A percentile compares a stretch with the other conserved stretches of the same genome.
These are phyloP conservation scores for Dichotomopilus funicola DNA, from an alignment of 2,329 filamentous ascomycete genomes.

Conservation along the genomic window DNA sequence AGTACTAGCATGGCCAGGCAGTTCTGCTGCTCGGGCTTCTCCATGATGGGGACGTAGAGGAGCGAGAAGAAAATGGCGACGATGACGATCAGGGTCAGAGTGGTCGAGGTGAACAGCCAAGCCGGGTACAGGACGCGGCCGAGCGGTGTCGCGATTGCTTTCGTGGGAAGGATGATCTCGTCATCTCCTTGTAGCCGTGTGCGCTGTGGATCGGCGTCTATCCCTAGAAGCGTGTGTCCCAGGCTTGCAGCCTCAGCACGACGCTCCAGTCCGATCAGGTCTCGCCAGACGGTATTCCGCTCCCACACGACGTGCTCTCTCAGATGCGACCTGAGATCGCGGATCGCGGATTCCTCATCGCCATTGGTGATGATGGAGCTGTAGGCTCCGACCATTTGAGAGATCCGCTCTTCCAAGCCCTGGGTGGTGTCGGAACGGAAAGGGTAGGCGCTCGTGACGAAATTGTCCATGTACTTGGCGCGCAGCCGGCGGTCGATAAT, in stretches of 20 bases:
- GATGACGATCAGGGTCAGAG: slow-evolving; percentile 67
- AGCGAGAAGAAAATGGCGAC: slow-evolving; percentile 67
- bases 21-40: slow-evolving; percentile 85
- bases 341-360: slow-evolving; percentile 67
- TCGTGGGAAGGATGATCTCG: slow-evolving; percentile 52
- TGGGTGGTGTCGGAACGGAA: slow-evolving; percentile 70
- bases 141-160: slow-evolving; percentile 70
- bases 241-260: slow-evolving; percentile 91
- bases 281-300: slow-evolving; percentile 95
- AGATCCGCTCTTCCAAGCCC: slow-evolving; percentile 64
- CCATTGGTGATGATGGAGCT: slow-evolving; percentile 76
- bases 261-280: slow-evolving; percentile 96
- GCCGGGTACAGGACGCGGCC: slow-evolving; percentile 68
- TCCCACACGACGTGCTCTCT: slow-evolving; percentile 98
- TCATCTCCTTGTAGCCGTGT: slow-evolving; percentile 82
- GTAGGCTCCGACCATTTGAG: slow-evolving; percentile 71
- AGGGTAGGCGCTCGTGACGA: slow-evolving; percentile 72
- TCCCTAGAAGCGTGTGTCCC: slow-evolving; percentile 75
- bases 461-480: slow-evolving; percentile 63
- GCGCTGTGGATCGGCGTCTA: slow-evolving; percentile 59
- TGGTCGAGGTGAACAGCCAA: slow-evolving; percentile 78
- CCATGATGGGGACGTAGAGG: slow-evolving; percentile 73
- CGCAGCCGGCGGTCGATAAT: slow-evolving; percentile 79
- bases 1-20: slow-evolving; percentile 91
- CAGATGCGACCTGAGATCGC: slow-evolving; percentile 82